Evolutionary conservation across 768 basidiomycete species (phyloP).

Genomic region (Psilocybe cyanescens): DNA sequence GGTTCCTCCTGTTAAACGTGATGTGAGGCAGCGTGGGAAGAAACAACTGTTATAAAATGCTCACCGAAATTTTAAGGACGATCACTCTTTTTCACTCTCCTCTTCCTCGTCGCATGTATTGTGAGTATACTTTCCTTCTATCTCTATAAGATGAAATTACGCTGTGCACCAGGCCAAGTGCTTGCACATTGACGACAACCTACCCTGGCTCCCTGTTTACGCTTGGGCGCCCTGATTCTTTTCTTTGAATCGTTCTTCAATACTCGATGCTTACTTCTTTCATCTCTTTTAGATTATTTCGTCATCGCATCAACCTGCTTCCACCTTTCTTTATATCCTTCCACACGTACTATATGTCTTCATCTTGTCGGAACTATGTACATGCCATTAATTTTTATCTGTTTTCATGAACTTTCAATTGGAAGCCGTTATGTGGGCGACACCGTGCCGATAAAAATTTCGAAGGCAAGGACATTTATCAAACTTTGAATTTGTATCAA

Average conservation of each 20-base stretch:
- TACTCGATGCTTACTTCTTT: conserved; percentile 3
- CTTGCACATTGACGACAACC: conserved; percentile 46
- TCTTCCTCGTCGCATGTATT: conserved; percentile 9
- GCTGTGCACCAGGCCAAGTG: conserved; percentile 68
- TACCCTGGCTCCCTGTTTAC: conserved; percentile 52
- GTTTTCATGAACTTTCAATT: too few species aligned
- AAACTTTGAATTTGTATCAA: too few species aligned
- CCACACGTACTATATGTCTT: too few species aligned
- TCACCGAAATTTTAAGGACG: not conserved
- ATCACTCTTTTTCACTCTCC: not conserved
- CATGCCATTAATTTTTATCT: too few species aligned
- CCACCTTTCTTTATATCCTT: not conserved
- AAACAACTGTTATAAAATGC: not conserved
- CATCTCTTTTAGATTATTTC: not conserved
- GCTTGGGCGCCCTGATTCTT: conserved; percentile 54
- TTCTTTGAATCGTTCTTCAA: conserved; percentile 8
- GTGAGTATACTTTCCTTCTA: conserved; percentile 25
- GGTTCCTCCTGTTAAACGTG: conserved; percentile 5
- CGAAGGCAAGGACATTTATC: too few species aligned
- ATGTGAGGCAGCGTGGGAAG: conserved; percentile 1
- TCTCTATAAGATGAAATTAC: conserved; percentile 44
- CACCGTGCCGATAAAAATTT: too few species aligned
- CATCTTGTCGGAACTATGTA: too few species aligned
- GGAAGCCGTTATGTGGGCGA: too few species aligned
- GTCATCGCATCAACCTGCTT: not conserved